Percentiles rank a stretch among this genome's conserved stretches.
phyloP scores from a whole-genome alignment of 2,329 filamentous ascomycete genomes.

The Exophiala spinifera region DNA sequence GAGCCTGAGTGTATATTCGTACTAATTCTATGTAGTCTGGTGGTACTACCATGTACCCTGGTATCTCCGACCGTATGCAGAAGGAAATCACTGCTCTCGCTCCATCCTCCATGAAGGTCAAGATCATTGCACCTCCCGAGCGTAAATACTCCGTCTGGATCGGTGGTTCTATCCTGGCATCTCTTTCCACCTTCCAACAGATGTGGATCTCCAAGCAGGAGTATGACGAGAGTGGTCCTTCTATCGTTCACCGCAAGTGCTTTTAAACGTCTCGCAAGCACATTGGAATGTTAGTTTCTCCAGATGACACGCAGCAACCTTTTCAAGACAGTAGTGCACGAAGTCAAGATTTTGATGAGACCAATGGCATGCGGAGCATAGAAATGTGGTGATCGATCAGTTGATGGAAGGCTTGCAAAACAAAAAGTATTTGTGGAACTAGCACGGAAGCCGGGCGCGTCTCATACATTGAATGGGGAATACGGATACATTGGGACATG shows the following conservation, averaged over 20 bases:
- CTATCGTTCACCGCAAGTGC: constrained; percentile 99
- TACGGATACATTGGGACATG: constrained; percentile 20
- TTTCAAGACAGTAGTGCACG: constrained; percentile 24
- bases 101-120: constrained; percentile 99
- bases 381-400: constrained; percentile 17
- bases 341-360: constrained; percentile 25
- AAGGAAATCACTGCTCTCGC: constrained; percentile 99
- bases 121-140: constrained; percentile 99
- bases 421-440: constrained; percentile 18
- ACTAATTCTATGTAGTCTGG: constrained; percentile 66
- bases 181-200: constrained; percentile 99
- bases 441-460: constrained; percentile 13
- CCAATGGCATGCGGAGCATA: constrained; percentile 22
- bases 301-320: constrained; percentile 19
- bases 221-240: constrained; percentile 99
- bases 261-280: constrained; percentile 65
- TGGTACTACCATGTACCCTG: constrained; percentile 99
- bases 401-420: constrained; percentile 6
- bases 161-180: constrained; percentile 99
- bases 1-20: constrained; percentile 17
- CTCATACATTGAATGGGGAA: constrained; percentile 12
- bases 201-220: constrained; percentile 99
- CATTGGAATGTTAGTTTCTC: constrained; percentile 18
- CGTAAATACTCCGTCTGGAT: constrained; percentile 99
- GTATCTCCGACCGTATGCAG: constrained; percentile 99